These are phyloP conservation scores for Amyloporia xantha DNA, from an alignment of 768 basidiomycete species.

Conservation along the genomic window DNA sequence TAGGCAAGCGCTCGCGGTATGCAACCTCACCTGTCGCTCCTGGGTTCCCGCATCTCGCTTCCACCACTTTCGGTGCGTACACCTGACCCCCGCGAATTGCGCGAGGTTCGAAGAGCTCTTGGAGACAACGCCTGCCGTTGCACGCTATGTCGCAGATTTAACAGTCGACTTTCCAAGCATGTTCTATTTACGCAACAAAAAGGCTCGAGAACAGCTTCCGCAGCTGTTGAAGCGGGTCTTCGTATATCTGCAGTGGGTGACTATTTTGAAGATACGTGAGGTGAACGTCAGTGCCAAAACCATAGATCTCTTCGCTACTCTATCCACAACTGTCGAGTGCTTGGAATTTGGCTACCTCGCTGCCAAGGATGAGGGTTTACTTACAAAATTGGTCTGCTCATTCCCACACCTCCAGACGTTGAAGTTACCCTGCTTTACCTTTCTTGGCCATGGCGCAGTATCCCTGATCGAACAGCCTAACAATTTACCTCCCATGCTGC, in stretches of 20 bases:
- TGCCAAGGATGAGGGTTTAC: neutral
- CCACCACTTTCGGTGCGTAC: neutral
- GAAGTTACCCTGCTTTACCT: too few relatives aligned
- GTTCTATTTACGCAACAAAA: too few relatives aligned
- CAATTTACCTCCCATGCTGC: too few relatives aligned
- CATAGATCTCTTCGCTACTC: neutral
- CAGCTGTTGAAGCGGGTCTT: neutral
- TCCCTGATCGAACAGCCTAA: too few relatives aligned
- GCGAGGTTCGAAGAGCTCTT: neutral
- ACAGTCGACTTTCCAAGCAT: neutral
- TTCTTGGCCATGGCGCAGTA: too few relatives aligned
- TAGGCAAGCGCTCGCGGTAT: neutral
- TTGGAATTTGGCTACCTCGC: neutral
- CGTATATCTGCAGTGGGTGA: neutral
- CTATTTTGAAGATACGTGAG: neutral
- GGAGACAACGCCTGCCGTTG: neutral
- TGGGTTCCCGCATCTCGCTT: slow-evolving; percentile 2
- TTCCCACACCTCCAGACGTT: neutral
- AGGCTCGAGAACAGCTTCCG: too few relatives aligned
- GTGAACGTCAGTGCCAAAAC: neutral
- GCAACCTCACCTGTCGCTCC: slow-evolving; percentile 1
- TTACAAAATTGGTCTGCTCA: neutral
- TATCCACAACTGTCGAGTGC: neutral
- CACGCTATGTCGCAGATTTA: neutral
- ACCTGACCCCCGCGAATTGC: neutral